Conservation (phyloP, 805 yeast genomes). For the Candida morakotiae region DNA sequence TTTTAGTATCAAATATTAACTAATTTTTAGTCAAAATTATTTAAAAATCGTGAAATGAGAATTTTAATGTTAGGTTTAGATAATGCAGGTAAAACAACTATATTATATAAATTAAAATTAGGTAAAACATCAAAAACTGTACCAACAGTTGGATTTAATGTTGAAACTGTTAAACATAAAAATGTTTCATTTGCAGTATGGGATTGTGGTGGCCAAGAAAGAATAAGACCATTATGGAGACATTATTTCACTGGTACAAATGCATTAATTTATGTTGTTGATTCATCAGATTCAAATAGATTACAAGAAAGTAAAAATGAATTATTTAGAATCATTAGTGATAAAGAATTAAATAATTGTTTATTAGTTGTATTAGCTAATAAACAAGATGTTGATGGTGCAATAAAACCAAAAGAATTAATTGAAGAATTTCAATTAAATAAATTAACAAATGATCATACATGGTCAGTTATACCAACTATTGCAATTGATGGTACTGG, state of each 20-base stretch:
- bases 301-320: slow-evolving; percentile 76
- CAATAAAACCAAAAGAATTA: slow-evolving; percentile 75
- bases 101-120: slow-evolving; percentile 75
- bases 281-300: slow-evolving; percentile 68
- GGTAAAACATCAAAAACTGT: slow-evolving; percentile 75
- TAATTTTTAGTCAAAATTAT: slow-evolving; percentile 21
- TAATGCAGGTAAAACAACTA: slow-evolving; percentile 90
- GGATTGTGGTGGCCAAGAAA: slow-evolving; percentile 96
- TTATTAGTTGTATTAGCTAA: slow-evolving; percentile 82
- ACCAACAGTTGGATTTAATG: slow-evolving; percentile 93
- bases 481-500: slow-evolving; percentile 91
- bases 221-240: slow-evolving; percentile 91
- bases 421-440: slow-evolving; percentile 67
- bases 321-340: slow-evolving; percentile 71
- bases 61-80: slow-evolving; percentile 90
- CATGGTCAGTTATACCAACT: slow-evolving; percentile 91
- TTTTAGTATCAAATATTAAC: not conserved
- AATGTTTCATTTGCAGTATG: slow-evolving; percentile 83
- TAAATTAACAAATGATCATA: slow-evolving; percentile 55
- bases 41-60: slow-evolving; percentile 91
- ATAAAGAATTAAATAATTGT: slow-evolving; percentile 79
- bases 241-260: slow-evolving; percentile 92
- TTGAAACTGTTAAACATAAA: slow-evolving; percentile 78
- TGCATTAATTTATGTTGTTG: slow-evolving; percentile 88
- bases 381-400: slow-evolving; percentile 73